These are phyloP conservation scores for Plasmopara viticola DNA, from an alignment of 352 stramenopile genomes.

Conservation along the genomic window DNA sequence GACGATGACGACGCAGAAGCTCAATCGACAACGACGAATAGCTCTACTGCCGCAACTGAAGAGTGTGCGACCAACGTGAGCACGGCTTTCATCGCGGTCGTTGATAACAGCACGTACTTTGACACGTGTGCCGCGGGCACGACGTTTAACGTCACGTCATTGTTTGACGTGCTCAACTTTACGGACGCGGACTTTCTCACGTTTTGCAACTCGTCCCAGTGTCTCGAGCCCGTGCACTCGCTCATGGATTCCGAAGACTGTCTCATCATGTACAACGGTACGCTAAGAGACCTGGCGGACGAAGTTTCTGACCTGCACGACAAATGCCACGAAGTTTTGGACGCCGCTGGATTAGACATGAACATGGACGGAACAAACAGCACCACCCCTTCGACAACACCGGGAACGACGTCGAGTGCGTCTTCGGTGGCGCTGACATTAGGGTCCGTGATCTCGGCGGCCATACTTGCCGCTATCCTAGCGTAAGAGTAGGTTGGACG, in stretches of 20 bases:
- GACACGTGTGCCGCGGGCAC: slow-evolving; percentile 41
- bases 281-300: slow-evolving; percentile 30
- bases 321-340: slow-evolving; percentile 38
- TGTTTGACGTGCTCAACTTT: slow-evolving; percentile 48
- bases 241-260: slow-evolving; percentile 38
- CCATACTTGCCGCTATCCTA: slow-evolving; percentile 13
- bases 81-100: slow-evolving; percentile 26
- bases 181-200: slow-evolving; percentile 33
- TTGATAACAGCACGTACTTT: slow-evolving; percentile 49
- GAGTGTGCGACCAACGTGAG: slow-evolving; percentile 35
- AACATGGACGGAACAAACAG: slow-evolving; percentile 17
- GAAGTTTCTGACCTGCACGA: slow-evolving; percentile 41
- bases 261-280: slow-evolving; percentile 38
- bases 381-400: slow-evolving; percentile 4
- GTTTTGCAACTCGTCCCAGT: slow-evolving; percentile 52
- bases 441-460: slow-evolving; percentile 14
- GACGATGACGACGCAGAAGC: not conserved
- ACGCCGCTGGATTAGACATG: slow-evolving; percentile 12
- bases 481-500: slow-evolving; percentile 4
- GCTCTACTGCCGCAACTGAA: slow-evolving; percentile 7
- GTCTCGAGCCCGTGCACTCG: slow-evolving; percentile 51
- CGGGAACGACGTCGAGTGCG: slow-evolving; percentile 9
- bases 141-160: slow-evolving; percentile 40
- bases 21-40: slow-evolving; percentile 1
- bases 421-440: slow-evolving; percentile 11